Percentiles rank a stretch among this genome's conserved stretches.
These are phyloP conservation scores for Leccinum longicurvipes DNA, from an alignment of 768 basidiomycete genomes.

Conservation along the genomic window DNA sequence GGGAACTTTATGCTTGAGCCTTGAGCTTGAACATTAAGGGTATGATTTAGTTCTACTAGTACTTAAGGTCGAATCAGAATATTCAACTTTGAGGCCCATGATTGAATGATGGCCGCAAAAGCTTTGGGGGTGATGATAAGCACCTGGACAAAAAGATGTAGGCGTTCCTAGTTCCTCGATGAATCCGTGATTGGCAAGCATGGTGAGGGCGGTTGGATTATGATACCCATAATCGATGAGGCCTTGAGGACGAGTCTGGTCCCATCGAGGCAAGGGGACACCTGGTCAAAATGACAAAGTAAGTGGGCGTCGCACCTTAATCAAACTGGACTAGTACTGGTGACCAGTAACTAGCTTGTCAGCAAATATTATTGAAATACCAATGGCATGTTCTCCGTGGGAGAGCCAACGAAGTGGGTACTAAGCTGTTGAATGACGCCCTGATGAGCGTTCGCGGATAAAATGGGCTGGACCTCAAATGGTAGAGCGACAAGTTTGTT, in stretches of 20 bases:
- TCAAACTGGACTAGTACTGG: too few relatives aligned
- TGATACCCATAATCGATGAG: neutral
- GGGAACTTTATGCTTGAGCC: too few relatives aligned
- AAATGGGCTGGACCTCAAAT: neutral
- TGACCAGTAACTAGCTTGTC: too few relatives aligned
- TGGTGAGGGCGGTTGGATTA: neutral
- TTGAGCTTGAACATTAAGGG: neutral
- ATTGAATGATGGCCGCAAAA: neutral
- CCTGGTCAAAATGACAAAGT: too few relatives aligned
- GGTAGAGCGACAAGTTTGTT: neutral
- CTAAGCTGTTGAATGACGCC: neutral
- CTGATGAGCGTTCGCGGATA: neutral
- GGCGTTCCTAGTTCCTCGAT: neutral
- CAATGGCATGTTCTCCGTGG: too few relatives aligned
- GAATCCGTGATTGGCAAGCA: neutral
- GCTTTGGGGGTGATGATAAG: neutral
- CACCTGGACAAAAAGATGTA: neutral
- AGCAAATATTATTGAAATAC: neutral
- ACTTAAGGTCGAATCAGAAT: too few relatives aligned
- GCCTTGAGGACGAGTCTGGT: neutral
- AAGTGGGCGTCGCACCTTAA: too few relatives aligned
- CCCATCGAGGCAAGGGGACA: neutral
- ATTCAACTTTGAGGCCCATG: too few relatives aligned
- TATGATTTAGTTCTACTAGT: too few relatives aligned
- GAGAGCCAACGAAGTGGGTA: neutral